These are phyloP conservation scores for Aspergillus asperescens DNA, from an alignment of 495 filamentous ascomycete genomes.

Conservation along the genomic window DNA sequence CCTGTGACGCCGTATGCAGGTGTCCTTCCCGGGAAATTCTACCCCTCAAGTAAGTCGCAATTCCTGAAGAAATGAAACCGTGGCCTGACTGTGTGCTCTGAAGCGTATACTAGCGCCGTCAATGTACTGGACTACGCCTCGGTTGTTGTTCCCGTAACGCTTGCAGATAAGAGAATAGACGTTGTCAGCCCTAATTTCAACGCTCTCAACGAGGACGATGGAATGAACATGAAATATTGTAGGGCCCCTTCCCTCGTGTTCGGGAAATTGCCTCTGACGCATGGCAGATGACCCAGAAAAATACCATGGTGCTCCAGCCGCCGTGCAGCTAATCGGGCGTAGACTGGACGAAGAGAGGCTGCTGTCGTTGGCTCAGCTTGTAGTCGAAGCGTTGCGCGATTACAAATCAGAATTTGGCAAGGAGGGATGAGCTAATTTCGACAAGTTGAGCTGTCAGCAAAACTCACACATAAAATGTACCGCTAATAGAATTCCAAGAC, in stretches of 20 bases:
- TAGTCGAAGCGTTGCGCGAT: conserved; percentile 6
- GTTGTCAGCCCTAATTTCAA: conserved; percentile 5
- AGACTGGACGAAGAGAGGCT: conserved; percentile 7
- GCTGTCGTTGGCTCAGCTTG: conserved; percentile 6
- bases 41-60: conserved; percentile 2
- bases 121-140: conserved; percentile 7
- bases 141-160: conserved; percentile 1
- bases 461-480: background rate
- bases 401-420: background rate
- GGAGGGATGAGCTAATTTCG: background rate
- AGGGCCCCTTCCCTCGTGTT: background rate
- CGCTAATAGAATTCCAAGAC: conserved; percentile 1
- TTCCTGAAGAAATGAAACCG: background rate
- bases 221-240: conserved; percentile 2
- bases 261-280: background rate
- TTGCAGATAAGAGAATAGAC: conserved; percentile 5
- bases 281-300: conserved; percentile 1
- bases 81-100: background rate
- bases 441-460: background rate
- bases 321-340: conserved; percentile 7
- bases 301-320: conserved; percentile 6
- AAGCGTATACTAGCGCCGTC: conserved; percentile 7
- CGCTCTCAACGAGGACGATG: background rate
- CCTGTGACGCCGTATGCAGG: conserved; percentile 9
- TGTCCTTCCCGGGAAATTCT: conserved; percentile 3